Evolutionary conservation across 768 basidiomycete genomes (phyloP).

Genomic region (Xerocomellus chrysenteron): DNA sequence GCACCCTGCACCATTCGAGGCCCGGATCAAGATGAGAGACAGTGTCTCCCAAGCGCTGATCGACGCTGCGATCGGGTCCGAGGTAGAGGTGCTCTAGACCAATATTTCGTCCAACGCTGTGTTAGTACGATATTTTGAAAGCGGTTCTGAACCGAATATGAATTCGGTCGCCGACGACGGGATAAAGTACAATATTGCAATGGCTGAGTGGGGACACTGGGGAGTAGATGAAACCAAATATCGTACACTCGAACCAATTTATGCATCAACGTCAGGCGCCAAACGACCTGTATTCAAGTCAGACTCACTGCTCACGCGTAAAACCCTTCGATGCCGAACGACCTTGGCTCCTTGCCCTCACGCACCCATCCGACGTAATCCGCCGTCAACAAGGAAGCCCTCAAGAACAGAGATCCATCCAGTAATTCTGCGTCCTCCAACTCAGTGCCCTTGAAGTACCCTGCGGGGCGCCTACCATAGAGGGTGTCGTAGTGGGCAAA

Average conservation of each 20-base stretch:
- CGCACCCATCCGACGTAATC: slow-evolving; percentile 38
- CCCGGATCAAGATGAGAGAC: neutral
- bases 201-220: too few relatives aligned
- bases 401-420: slow-evolving; percentile 37
- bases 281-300: too few relatives aligned
- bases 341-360: slow-evolving; percentile 31
- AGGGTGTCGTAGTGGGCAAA: slow-evolving; percentile 33
- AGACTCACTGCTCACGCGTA: neutral
- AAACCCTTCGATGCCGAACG: slow-evolving; percentile 32
- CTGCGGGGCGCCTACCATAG: slow-evolving; percentile 25
- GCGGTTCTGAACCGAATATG: too few relatives aligned
- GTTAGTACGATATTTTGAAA: too few relatives aligned
- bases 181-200: neutral
- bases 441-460: slow-evolving; percentile 28
- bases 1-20: neutral
- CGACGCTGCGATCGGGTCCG: neutral
- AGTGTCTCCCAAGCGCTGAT: neutral
- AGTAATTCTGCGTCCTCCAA: slow-evolving; percentile 31
- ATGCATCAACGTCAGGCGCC: too few relatives aligned
- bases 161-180: too few relatives aligned
- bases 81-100: neutral
- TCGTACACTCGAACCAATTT: too few relatives aligned
- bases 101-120: too few relatives aligned
- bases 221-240: too few relatives aligned
- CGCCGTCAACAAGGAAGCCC: slow-evolving; percentile 28